Evolutionary conservation across 805 yeast genomes (phyloP).

Genomic region (Kluyveromyces starmeri): DNA sequence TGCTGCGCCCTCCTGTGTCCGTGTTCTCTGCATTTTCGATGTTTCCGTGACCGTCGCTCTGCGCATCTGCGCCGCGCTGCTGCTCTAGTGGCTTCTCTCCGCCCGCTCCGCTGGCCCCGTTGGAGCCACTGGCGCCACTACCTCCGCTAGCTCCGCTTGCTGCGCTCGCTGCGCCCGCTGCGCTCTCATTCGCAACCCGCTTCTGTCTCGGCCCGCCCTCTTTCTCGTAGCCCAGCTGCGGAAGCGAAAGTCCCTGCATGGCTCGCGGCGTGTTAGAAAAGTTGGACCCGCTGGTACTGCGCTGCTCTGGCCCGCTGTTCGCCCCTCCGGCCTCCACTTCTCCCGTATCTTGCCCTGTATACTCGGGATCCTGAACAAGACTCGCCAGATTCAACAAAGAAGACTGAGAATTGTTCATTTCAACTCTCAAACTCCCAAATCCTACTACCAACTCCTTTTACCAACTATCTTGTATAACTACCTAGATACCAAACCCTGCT

Average conservation of each 20-base stretch:
- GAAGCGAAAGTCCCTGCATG: conserved; percentile 2
- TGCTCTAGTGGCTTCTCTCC: neutral
- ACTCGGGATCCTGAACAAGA: conserved; percentile 1
- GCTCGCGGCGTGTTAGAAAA: conserved; percentile 1
- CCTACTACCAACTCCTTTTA: too few species aligned
- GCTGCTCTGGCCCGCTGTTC: neutral
- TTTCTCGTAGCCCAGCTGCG: neutral
- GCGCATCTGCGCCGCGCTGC: neutral
- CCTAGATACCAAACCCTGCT: too few species aligned
- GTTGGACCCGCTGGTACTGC: neutral
- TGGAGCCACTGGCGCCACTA: neutral
- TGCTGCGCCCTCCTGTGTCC: neutral
- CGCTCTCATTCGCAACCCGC: neutral
- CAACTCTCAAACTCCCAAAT: too few species aligned
- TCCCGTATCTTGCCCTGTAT: neutral
- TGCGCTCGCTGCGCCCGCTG: neutral
- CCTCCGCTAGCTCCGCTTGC: neutral
- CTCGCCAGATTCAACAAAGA: conserved; percentile 3
- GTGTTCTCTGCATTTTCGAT: neutral
- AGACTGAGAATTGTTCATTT: conserved; percentile 5
- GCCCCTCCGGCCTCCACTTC: neutral
- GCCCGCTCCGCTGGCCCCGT: neutral
- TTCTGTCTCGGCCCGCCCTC: neutral
- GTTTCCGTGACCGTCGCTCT: neutral
- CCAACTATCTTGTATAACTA: too few species aligned